phyloP scores from a whole-genome alignment of 441 rosid genomes.

The Lepidium campestre region DNA sequence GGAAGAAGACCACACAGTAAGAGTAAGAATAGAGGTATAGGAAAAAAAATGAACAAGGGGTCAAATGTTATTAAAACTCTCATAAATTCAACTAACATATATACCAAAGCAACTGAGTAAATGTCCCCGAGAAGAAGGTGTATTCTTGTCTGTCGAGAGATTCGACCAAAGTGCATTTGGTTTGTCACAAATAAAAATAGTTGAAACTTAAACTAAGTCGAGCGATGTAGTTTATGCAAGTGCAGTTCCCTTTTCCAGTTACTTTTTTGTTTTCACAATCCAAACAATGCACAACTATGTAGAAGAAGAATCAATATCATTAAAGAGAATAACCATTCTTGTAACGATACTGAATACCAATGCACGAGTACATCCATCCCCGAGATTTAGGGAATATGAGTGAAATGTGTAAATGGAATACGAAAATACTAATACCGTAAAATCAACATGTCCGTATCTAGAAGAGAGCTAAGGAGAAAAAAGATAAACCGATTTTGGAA shows the following conservation, averaged over 20 bases:
- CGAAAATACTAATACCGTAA: not conserved
- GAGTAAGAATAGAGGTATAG: not conserved
- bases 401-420: not conserved
- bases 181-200: not conserved
- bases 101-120: too few species aligned
- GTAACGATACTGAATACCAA: not conserved
- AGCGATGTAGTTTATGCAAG: not conserved
- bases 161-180: not conserved
- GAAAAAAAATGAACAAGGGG: not conserved
- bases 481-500: constrained; percentile 15
- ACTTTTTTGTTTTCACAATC: not conserved
- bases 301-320: not conserved
- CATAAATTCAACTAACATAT: not conserved
- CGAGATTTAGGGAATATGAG: not conserved
- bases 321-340: not conserved
- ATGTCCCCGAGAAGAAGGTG: not conserved
- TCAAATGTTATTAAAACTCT: not conserved
- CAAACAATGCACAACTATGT: not conserved
- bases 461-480: not conserved
- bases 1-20: not conserved
- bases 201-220: not conserved
- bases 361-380: not conserved
- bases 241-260: not conserved
- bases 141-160: not conserved
- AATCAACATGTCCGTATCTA: not conserved